Percentiles rank a stretch among this genome's conserved stretches.
Conservation (phyloP, 2,329 filamentous ascomycete genomes). For the Bisporella sp. region DNA sequence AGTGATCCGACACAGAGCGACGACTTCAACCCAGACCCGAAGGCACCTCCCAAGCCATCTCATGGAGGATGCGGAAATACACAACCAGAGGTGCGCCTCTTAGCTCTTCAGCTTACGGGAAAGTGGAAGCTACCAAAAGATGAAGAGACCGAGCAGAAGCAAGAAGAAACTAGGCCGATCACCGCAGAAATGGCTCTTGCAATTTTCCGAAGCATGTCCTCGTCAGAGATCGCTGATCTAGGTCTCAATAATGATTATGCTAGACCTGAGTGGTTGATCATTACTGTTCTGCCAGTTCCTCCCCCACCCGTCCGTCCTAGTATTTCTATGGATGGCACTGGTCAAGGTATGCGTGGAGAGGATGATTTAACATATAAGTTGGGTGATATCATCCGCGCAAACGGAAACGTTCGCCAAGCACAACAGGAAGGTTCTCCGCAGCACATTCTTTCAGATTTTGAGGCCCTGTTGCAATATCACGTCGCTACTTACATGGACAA, state of each 20-base stretch:
- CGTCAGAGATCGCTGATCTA: slow-evolving; percentile 76
- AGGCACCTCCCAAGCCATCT: slow-evolving; percentile 42
- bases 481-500: slow-evolving; percentile 99
- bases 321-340: slow-evolving; percentile 93
- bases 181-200: slow-evolving; percentile 79
- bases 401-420: slow-evolving; percentile 87
- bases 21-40: slow-evolving; percentile 53
- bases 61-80: slow-evolving; percentile 93
- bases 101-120: slow-evolving; percentile 74
- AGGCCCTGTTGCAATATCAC: slow-evolving; percentile 89
- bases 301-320: slow-evolving; percentile 93
- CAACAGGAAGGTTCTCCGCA: slow-evolving; percentile 86
- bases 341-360: slow-evolving; percentile 87
- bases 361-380: slow-evolving; percentile 99
- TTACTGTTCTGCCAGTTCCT: slow-evolving; percentile 90
- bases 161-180: slow-evolving; percentile 73
- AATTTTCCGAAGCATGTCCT: slow-evolving; percentile 78
- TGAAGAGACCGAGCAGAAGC: slow-evolving; percentile 63
- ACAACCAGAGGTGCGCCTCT: slow-evolving; percentile 82
- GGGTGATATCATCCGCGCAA: slow-evolving; percentile 95
- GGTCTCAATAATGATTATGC: slow-evolving; percentile 93
- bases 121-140: slow-evolving; percentile 66
- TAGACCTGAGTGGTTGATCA: slow-evolving; percentile 95
- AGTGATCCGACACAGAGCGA: slow-evolving; percentile 65
- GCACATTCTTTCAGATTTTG: slow-evolving; percentile 87